Evolutionary conservation across 140 eudicot genomes (phyloP).

Genomic region (Ambrosia hybrid): DNA sequence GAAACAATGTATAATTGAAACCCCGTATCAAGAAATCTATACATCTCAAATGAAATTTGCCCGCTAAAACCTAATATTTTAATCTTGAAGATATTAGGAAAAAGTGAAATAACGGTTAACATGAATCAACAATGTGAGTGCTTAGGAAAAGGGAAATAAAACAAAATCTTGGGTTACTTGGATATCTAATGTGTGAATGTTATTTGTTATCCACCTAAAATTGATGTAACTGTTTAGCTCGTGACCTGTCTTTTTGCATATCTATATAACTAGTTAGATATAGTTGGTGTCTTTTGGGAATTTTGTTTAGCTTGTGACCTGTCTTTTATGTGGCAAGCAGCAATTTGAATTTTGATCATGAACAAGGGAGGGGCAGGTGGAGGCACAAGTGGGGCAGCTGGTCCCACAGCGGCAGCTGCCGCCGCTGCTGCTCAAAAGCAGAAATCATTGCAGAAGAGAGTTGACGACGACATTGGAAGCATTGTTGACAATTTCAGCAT

Average conservation of each 20-base stretch:
- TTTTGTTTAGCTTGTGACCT: neutral
- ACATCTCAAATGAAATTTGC: too few relatives aligned
- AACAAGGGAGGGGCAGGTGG: conserved; percentile 74
- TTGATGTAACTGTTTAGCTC: neutral
- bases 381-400: conserved; percentile 63
- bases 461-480: conserved; percentile 82
- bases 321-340: conserved; percentile 21
- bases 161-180: neutral
- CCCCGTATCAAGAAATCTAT: too few relatives aligned
- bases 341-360: conserved; percentile 37
- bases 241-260: neutral
- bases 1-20: too few relatives aligned
- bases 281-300: neutral
- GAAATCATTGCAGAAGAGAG: conserved; percentile 77
- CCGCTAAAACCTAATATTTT: too few relatives aligned
- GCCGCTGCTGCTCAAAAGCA: conserved; percentile 94
- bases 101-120: too few relatives aligned
- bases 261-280: neutral
- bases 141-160: too few relatives aligned
- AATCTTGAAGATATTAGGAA: too few relatives aligned
- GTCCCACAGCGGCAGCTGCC: conserved; percentile 90
- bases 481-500: conserved; percentile 77
- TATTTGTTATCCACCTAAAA: neutral
- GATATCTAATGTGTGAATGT: neutral
- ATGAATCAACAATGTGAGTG: too few relatives aligned